phyloP scores from a whole-genome alignment of 805 yeast genomes.

The Wickerhamomyces chambardii region DNA sequence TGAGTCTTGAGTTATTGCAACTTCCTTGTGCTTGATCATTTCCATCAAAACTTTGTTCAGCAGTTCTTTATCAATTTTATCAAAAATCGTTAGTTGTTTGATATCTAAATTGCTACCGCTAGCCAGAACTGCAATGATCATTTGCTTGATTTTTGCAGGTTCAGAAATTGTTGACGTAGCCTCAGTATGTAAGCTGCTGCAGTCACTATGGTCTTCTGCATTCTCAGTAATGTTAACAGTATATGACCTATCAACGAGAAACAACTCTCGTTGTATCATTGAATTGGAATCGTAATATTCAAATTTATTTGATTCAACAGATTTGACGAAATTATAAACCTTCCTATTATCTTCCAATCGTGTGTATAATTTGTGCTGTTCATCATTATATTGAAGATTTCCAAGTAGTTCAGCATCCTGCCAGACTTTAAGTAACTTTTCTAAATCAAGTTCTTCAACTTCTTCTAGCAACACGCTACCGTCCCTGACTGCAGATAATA shows the following conservation, averaged over 20 bases:
- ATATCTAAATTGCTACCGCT: constrained; percentile 22
- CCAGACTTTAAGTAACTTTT: constrained; percentile 58
- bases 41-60: constrained; percentile 31
- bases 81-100: constrained; percentile 42
- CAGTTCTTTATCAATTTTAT: too few relatives aligned
- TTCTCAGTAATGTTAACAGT: constrained; percentile 19
- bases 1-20: constrained; percentile 39
- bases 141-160: constrained; percentile 19
- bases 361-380: constrained; percentile 19
- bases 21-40: constrained; percentile 43
- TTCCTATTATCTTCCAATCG: constrained; percentile 37
- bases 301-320: constrained; percentile 15
- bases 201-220: too few relatives aligned
- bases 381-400: constrained; percentile 5
- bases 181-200: too few relatives aligned
- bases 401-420: constrained; percentile 33
- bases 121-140: constrained; percentile 24
- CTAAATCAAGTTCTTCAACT: constrained; percentile 40
- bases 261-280: constrained; percentile 62
- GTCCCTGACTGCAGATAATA: constrained; percentile 47
- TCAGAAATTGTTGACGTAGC: too few relatives aligned
- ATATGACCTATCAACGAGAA: constrained; percentile 37
- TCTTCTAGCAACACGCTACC: constrained; percentile 42
- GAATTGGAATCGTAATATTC: constrained; percentile 48
- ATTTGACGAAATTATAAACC: constrained; percentile 32